Evolutionary conservation across 352 stramenopile species (phyloP).

Genomic region (Globisporangium viniferum): DNA sequence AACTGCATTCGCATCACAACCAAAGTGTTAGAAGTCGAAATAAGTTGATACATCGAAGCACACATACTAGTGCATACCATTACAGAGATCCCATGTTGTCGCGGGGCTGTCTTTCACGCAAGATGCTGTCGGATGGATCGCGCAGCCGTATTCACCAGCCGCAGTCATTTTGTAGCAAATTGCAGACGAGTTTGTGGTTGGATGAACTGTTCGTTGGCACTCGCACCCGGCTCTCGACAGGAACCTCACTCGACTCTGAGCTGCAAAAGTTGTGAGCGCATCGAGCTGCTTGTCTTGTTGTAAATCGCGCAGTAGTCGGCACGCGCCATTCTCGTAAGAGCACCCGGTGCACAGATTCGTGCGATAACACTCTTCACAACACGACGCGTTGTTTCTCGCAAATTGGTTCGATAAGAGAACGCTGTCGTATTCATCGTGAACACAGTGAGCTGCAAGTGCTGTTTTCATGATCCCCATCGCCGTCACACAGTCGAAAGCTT

Average conservation of each 20-base stretch:
- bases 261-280: not conserved
- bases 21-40: not conserved
- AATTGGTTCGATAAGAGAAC: slow-evolving; percentile 6
- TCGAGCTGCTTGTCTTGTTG: slow-evolving; percentile 9
- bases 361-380: slow-evolving; percentile 17
- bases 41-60: not conserved
- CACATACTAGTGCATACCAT: slow-evolving; percentile 19
- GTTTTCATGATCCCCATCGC: slow-evolving; percentile 12
- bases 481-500: slow-evolving; percentile 19
- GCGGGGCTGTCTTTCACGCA: slow-evolving; percentile 17
- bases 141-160: slow-evolving; percentile 18
- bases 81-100: slow-evolving; percentile 32
- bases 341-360: slow-evolving; percentile 17
- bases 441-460: not conserved
- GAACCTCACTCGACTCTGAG: slow-evolving; percentile 8
- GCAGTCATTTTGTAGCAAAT: slow-evolving; percentile 21
- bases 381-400: slow-evolving; percentile 7
- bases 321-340: slow-evolving; percentile 3
- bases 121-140: slow-evolving; percentile 14
- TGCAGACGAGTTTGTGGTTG: slow-evolving; percentile 3
- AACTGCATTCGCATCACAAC: slow-evolving; percentile 15
- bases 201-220: slow-evolving; percentile 20
- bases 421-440: slow-evolving; percentile 10
- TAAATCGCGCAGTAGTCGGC: slow-evolving; percentile 17
- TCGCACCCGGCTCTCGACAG: slow-evolving; percentile 27